phyloP scores from a whole-genome alignment of 768 basidiomycete genomes.

The Calvatia gigantea region DNA sequence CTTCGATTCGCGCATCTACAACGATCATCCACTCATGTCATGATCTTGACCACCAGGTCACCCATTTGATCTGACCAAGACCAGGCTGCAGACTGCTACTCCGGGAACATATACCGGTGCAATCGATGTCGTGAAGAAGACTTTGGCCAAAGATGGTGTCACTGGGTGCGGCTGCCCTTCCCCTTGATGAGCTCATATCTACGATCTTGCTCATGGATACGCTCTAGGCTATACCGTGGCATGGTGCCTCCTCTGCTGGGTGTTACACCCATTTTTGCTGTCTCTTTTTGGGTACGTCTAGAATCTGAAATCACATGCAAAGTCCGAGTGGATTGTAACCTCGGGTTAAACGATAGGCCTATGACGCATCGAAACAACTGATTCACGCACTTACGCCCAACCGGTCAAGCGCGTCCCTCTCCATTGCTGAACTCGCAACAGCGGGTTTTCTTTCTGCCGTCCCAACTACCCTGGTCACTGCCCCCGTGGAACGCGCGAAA shows the following conservation, averaged over 20 bases:
- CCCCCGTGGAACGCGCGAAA: constrained; percentile 95
- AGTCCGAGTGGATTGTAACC: neutral
- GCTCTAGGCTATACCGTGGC: constrained; percentile 76
- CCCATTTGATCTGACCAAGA: constrained; percentile 96
- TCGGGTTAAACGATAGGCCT: constrained; percentile 53
- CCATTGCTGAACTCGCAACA: constrained; percentile 76
- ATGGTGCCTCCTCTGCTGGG: constrained; percentile 92
- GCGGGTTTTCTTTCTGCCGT: constrained; percentile 95
- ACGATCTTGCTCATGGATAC: constrained; percentile 9
- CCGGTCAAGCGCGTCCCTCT: constrained; percentile 58
- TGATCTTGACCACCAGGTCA: constrained; percentile 55
- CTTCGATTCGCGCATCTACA: neutral
- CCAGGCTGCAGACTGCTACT: constrained; percentile 89
- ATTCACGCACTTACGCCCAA: constrained; percentile 80
- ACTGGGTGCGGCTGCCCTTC: constrained; percentile 64
- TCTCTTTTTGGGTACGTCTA: constrained; percentile 89
- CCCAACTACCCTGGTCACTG: constrained; percentile 89
- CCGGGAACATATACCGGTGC: constrained; percentile 90
- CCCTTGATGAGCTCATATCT: neutral
- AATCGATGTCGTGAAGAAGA: constrained; percentile 89
- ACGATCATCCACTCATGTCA: neutral
- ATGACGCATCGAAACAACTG: constrained; percentile 88
- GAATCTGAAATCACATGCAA: constrained; percentile 12
- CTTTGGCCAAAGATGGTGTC: constrained; percentile 86
- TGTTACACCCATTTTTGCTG: constrained; percentile 96